phyloP scores from a whole-genome alignment of 805 yeast genomes.

The Suhomyces xylopsoci region DNA sequence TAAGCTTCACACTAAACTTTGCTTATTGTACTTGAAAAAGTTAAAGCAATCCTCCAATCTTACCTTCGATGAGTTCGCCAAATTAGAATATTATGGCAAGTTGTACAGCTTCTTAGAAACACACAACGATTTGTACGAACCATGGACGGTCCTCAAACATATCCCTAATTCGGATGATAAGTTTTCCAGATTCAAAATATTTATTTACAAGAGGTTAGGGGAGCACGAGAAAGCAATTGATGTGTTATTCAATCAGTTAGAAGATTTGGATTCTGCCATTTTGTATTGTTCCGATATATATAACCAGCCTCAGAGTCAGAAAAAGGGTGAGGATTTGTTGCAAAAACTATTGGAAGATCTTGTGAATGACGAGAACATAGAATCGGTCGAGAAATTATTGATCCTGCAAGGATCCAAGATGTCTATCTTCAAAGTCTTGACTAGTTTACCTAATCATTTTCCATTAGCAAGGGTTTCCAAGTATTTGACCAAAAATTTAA shows the following conservation, averaged over 20 bases:
- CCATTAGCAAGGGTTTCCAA: slow-evolving; percentile 41
- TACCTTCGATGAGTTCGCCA: slow-evolving; percentile 10
- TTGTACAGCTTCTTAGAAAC: slow-evolving; percentile 29
- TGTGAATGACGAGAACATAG: slow-evolving; percentile 36
- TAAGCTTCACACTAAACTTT: slow-evolving; percentile 34
- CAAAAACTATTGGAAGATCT: slow-evolving; percentile 49
- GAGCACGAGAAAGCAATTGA: slow-evolving; percentile 63
- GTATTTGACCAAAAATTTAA: slow-evolving; percentile 46
- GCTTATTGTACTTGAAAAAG: slow-evolving; percentile 29
- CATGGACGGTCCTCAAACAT: slow-evolving; percentile 32
- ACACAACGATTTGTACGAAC: slow-evolving; percentile 30
- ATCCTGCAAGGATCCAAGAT: slow-evolving; percentile 46
- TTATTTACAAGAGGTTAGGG: slow-evolving; percentile 55
- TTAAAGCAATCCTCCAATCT: slow-evolving; percentile 12
- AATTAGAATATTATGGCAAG: slow-evolving; percentile 25
- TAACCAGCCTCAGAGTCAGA: slow-evolving; percentile 25
- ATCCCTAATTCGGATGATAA: slow-evolving; percentile 32
- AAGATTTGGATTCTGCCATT: slow-evolving; percentile 58
- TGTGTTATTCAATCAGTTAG: slow-evolving; percentile 54
- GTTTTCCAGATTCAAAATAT: slow-evolving; percentile 48
- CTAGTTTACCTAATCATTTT: slow-evolving; percentile 50
- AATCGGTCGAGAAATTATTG: slow-evolving; percentile 40
- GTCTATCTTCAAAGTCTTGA: slow-evolving; percentile 44
- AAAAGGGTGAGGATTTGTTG: slow-evolving; percentile 43
- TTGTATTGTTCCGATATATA: slow-evolving; percentile 55